Evolutionary conservation across 75 land plant species (phyloP).

Genomic region (Selaginella moellendorffii): DNA sequence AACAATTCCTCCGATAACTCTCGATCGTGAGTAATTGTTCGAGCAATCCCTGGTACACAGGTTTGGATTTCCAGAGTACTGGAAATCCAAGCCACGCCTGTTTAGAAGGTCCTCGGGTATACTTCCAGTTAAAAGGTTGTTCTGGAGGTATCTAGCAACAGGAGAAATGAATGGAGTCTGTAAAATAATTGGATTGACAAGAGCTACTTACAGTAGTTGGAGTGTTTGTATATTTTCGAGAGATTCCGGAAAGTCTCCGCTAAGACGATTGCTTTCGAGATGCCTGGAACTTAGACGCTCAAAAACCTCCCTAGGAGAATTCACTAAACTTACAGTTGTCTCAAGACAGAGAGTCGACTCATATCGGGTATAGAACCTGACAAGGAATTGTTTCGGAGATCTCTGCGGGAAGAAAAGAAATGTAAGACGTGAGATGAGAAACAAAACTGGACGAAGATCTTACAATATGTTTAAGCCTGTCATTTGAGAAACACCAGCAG

Average conservation of each 20-base stretch:
- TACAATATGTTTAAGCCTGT: constrained; percentile 10
- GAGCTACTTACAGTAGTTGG: constrained; percentile 35
- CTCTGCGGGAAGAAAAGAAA: constrained; percentile 16
- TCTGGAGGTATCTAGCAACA: constrained; percentile 37
- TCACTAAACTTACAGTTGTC: constrained; percentile 28
- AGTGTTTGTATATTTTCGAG: constrained; percentile 31
- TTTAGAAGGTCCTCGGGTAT: constrained; percentile 31
- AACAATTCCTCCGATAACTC: background rate
- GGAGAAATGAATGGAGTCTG: background rate
- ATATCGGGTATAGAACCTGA: constrained; percentile 50
- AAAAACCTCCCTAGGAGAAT: background rate
- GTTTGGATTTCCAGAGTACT: constrained; percentile 5
- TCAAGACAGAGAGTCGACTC: constrained; percentile 30
- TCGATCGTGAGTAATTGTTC: background rate
- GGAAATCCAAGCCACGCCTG: constrained; percentile 10
- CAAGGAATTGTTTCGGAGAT: constrained; percentile 39
- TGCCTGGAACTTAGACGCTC: constrained; percentile 30
- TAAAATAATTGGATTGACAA: background rate
- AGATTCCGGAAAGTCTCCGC: constrained; percentile 37
- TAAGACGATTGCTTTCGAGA: constrained; percentile 43
- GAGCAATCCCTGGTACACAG: constrained; percentile 1
- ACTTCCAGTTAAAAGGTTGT: constrained; percentile 41
- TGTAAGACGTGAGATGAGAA: background rate
- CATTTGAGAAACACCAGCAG: background rate
- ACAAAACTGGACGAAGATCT: constrained; percentile 6